Conservation (phyloP, 208 protist species). For the Lotmaria passim region DNA sequence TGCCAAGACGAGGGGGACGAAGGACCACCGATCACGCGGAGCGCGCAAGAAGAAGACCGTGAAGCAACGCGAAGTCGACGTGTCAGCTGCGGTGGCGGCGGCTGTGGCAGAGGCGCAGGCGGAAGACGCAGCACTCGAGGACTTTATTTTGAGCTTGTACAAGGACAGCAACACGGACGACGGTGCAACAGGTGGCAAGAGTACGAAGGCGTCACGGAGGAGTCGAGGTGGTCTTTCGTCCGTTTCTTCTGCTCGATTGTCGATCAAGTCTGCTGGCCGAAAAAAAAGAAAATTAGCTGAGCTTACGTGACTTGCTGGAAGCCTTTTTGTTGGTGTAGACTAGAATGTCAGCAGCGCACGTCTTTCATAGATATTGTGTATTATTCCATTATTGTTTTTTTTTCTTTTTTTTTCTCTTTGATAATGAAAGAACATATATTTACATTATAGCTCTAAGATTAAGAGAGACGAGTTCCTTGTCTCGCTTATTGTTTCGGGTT, state of each 20-base stretch:
- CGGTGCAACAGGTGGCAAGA: background rate
- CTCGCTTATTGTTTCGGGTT: no score
- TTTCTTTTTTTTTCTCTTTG: slow-evolving; percentile 25
- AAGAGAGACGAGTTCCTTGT: background rate
- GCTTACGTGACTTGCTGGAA: background rate
- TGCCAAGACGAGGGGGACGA: background rate
- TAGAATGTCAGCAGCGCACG: background rate
- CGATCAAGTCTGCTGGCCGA: slow-evolving; percentile 5
- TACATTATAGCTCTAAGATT: background rate
- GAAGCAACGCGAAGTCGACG: background rate
- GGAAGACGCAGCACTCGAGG: slow-evolving; percentile 24
- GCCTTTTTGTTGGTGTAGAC: background rate
- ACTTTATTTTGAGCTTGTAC: slow-evolving; percentile 24
- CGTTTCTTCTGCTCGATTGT: background rate
- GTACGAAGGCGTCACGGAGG: background rate
- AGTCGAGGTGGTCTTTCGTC: background rate
- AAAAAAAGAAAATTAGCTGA: background rate
- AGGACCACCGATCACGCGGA: background rate
- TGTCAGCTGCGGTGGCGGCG: background rate
- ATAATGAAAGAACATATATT: background rate
- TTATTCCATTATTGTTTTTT: slow-evolving; percentile 6
- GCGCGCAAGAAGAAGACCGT: background rate
- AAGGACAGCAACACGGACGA: slow-evolving; percentile 2
- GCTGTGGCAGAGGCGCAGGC: background rate
- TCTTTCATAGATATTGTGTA: background rate